Conservation (phyloP, 768 basidiomycete species). For the Calvatia gigantea region DNA sequence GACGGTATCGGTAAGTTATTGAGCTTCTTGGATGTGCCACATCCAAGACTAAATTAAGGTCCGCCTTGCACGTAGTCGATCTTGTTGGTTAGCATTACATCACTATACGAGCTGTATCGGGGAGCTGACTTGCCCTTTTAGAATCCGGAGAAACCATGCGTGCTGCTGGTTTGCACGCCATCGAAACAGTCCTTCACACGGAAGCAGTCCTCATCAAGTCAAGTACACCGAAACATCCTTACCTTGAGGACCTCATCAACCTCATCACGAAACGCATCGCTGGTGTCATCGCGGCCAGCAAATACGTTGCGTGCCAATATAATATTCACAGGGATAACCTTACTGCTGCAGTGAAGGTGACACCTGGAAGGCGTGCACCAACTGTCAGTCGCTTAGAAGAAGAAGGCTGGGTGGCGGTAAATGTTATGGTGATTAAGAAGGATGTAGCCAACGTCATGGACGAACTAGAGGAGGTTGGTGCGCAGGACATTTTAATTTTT, state of each 20-base stretch:
- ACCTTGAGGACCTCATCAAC: slow-evolving; percentile 64
- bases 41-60: slow-evolving; percentile 9
- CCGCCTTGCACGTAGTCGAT: slow-evolving; percentile 58
- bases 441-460: slow-evolving; percentile 86
- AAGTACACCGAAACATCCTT: slow-evolving; percentile 54
- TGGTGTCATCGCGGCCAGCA: slow-evolving; percentile 84
- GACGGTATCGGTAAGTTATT: slow-evolving; percentile 84
- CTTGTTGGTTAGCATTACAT: slow-evolving; percentile 70
- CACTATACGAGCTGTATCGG: background rate
- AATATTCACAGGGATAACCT: slow-evolving; percentile 75
- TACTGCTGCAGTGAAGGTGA: slow-evolving; percentile 59
- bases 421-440: slow-evolving; percentile 88
- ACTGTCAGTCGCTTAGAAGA: slow-evolving; percentile 85
- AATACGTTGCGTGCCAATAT: slow-evolving; percentile 90
- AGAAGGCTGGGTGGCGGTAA: slow-evolving; percentile 87
- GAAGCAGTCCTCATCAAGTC: slow-evolving; percentile 95
- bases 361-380: slow-evolving; percentile 87
- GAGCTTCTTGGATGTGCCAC: background rate
- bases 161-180: slow-evolving; percentile 91
- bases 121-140: slow-evolving; percentile 24
- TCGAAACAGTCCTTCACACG: slow-evolving; percentile 76
- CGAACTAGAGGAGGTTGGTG: slow-evolving; percentile 73
- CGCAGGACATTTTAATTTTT: slow-evolving; percentile 88
- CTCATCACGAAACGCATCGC: slow-evolving; percentile 85
- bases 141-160: slow-evolving; percentile 99